Percentiles rank a stretch among this genome's conserved stretches.
Evolutionary conservation across 495 filamentous ascomycete species (phyloP).

Genomic region (Filosporella fistucella): DNA sequence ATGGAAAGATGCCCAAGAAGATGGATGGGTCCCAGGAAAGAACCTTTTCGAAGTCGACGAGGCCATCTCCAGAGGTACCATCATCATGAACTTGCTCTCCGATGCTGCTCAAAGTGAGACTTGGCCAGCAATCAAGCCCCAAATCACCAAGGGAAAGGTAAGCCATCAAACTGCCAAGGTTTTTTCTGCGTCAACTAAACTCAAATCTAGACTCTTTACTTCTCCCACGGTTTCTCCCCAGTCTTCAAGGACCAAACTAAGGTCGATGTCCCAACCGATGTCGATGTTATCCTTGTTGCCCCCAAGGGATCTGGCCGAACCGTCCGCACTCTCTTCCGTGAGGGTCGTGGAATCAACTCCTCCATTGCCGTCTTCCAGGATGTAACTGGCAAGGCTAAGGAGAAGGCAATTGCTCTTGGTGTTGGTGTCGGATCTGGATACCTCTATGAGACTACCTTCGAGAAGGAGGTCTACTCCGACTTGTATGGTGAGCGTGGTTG

Average conservation of each 20-base stretch:
- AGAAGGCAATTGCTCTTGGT: constrained; percentile 95
- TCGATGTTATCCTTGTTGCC: constrained; percentile 98
- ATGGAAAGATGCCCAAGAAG: constrained; percentile 94
- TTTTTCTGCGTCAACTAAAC: not conserved
- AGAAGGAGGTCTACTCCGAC: constrained; percentile 99
- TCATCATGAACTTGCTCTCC: constrained; percentile 97
- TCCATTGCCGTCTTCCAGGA: constrained; percentile 98
- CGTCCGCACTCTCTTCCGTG: constrained; percentile 93
- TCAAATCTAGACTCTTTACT: constrained; percentile 81
- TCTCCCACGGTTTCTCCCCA: constrained; percentile 99
- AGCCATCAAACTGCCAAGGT: constrained; percentile 22
- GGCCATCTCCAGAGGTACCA: constrained; percentile 88
- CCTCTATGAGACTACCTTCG: constrained; percentile 99
- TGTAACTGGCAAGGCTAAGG: constrained; percentile 95
- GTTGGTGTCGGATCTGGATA: constrained; percentile 95
- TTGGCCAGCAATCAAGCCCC: constrained; percentile 96
- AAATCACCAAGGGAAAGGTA: constrained; percentile 96
- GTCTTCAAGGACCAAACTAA: constrained; percentile 99
- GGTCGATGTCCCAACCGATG: constrained; percentile 89
- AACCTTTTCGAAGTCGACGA: constrained; percentile 97
- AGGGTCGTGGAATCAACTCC: constrained; percentile 99
- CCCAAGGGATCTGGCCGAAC: constrained; percentile 99
- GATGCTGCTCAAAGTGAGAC: constrained; percentile 98
- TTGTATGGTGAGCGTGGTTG: constrained; percentile 99
- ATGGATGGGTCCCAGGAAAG: constrained; percentile 96